phyloP scores from a whole-genome alignment of 78 protist genomes.

The Guillardia theta region DNA sequence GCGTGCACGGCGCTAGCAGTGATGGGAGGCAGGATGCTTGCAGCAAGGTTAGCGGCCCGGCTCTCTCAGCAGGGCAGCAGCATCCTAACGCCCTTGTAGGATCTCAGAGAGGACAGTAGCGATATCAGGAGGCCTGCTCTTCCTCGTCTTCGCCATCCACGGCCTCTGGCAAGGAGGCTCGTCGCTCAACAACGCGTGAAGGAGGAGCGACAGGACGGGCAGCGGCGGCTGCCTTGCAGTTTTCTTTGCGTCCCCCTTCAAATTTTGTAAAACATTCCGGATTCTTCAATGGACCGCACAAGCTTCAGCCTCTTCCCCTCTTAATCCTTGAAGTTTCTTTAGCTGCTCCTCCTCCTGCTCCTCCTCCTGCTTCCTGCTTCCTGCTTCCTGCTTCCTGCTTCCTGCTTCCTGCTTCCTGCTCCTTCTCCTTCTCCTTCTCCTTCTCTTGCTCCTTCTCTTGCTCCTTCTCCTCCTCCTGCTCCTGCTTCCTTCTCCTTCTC shows the following conservation, averaged over 20 bases:
- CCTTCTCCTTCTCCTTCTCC: background rate
- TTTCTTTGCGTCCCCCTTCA: too few relatives aligned
- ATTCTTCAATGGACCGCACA: too few relatives aligned
- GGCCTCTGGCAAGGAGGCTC: background rate
- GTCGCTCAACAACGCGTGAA: background rate
- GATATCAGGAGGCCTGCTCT: conserved; percentile 43
- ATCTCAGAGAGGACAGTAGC: conserved; percentile 44
- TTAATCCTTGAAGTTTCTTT: background rate
- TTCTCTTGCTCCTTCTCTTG: background rate
- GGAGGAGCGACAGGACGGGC: too few relatives aligned
- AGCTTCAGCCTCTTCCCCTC: background rate
- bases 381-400: background rate
- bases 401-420: background rate
- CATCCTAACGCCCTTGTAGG: background rate
- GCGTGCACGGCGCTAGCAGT: conserved; percentile 68
- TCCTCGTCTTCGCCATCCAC: conserved; percentile 48
- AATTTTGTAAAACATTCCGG: too few relatives aligned
- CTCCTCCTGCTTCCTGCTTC: background rate
- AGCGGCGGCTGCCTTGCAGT: too few relatives aligned
- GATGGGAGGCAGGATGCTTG: conserved; percentile 5
- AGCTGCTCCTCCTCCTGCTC: background rate
- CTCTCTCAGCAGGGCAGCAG: background rate
- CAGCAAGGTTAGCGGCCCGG: background rate
- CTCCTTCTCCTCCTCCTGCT: background rate
- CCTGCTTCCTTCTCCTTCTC: background rate